Evolutionary conservation across 345 rosid genomes (phyloP).

Genomic region (Turnera subulata): DNA sequence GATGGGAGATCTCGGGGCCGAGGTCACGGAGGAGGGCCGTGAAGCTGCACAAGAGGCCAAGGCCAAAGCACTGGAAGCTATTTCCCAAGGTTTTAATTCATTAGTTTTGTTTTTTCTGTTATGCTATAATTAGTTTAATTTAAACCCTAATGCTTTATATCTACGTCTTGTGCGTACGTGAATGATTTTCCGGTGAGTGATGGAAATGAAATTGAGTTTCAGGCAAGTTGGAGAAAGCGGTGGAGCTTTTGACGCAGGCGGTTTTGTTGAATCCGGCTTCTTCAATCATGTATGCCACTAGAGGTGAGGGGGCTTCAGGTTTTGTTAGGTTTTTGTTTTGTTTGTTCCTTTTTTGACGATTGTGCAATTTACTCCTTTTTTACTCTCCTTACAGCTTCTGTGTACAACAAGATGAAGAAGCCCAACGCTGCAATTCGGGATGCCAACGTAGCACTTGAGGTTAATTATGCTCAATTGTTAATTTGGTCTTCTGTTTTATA

Average conservation of each 20-base stretch:
- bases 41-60: slow-evolving; percentile 80
- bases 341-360: neutral
- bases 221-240: slow-evolving; percentile 79
- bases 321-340: too few relatives aligned
- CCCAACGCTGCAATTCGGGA: too few relatives aligned
- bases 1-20: slow-evolving; percentile 79
- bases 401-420: slow-evolving; percentile 89
- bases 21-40: slow-evolving; percentile 85
- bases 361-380: neutral
- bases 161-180: too few relatives aligned
- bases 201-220: slow-evolving; percentile 10
- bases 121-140: too few relatives aligned
- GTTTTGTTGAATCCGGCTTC: slow-evolving; percentile 78
- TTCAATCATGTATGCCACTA: slow-evolving; percentile 83
- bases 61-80: slow-evolving; percentile 79
- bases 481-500: too few relatives aligned
- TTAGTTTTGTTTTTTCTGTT: too few relatives aligned
- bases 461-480: too few relatives aligned
- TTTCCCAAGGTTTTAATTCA: slow-evolving; percentile 76
- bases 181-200: too few relatives aligned
- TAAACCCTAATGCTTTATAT: too few relatives aligned
- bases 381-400: slow-evolving; percentile 59
- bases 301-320: slow-evolving; percentile 74
- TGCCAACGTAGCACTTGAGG: slow-evolving; percentile 90
- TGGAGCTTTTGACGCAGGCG: slow-evolving; percentile 73